These are phyloP conservation scores for Misopates orontium DNA, from an alignment of 257 asterid species.

Conservation along the genomic window DNA sequence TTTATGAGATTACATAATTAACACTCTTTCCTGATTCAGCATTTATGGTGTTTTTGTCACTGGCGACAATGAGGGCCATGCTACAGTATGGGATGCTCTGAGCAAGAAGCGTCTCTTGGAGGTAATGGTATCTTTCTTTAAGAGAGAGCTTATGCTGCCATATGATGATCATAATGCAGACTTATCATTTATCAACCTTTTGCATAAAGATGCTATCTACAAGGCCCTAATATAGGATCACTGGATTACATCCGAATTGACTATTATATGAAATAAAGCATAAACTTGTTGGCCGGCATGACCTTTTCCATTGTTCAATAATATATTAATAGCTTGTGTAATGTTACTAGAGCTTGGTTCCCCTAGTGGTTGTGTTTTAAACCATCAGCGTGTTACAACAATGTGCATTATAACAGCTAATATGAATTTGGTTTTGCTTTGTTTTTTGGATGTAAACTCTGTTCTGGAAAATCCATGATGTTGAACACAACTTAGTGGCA, in stretches of 20 bases:
- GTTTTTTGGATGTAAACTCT: neutral
- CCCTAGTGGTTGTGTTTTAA: neutral
- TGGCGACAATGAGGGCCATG: constrained; percentile 81
- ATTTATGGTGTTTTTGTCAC: constrained; percentile 54
- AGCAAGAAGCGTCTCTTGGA: constrained; percentile 63
- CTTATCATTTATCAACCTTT: neutral
- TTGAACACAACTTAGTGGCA: neutral
- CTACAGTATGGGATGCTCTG: constrained; percentile 70
- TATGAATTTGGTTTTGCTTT: neutral
- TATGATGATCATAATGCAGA: constrained; percentile 7
- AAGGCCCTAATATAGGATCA: neutral
- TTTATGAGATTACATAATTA: constrained; percentile 11
- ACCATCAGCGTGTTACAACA: neutral
- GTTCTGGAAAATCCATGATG: neutral
- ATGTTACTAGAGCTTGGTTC: neutral
- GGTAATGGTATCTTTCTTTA: constrained; percentile 44
- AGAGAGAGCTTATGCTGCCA: constrained; percentile 6
- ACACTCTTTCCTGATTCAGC: constrained; percentile 43
- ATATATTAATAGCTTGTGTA: neutral
- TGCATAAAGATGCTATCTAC: neutral
- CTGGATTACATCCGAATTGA: neutral
- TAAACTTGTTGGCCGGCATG: neutral
- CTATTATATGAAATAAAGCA: neutral
- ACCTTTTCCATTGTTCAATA: neutral
- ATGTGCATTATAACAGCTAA: neutral